Conservation (phyloP, 2,329 filamentous ascomycete genomes). For the Fusarium sp. region DNA sequence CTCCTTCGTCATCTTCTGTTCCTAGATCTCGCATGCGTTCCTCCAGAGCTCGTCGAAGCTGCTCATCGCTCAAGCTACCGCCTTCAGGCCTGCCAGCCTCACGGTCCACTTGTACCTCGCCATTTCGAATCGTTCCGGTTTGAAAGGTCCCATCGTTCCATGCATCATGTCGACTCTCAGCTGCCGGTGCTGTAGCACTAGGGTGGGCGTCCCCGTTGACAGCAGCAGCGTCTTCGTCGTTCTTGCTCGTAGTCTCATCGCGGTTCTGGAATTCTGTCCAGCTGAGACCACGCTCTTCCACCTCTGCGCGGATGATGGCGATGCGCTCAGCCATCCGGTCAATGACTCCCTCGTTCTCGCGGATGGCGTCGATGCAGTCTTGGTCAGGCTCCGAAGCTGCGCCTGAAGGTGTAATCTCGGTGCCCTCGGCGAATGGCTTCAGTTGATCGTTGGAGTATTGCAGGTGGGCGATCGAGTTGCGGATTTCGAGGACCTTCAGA, state of each 20-base stretch:
- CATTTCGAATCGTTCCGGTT: conserved; percentile 67
- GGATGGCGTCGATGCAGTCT: conserved; percentile 80
- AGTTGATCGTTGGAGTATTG: conserved; percentile 81
- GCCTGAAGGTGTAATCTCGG: conserved; percentile 49
- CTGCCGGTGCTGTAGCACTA: not conserved
- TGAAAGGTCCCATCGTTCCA: conserved; percentile 75
- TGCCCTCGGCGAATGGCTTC: conserved; percentile 72
- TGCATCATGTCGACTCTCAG: conserved; percentile 54
- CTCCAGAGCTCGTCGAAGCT: conserved; percentile 68
- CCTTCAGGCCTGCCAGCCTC: conserved; percentile 50
- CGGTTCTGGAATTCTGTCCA: conserved; percentile 69
- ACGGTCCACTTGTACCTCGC: conserved; percentile 61
- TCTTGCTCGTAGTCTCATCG: conserved; percentile 56
- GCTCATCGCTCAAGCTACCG: conserved; percentile 68
- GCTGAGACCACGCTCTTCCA: conserved; percentile 67
- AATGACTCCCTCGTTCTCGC: conserved; percentile 78
- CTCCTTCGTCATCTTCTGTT: conserved; percentile 63
- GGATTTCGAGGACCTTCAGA: conserved; percentile 80
- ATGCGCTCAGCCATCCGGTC: conserved; percentile 75
- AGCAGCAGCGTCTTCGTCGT: conserved; percentile 40
- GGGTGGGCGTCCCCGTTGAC: conserved; percentile 37
- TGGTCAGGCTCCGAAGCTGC: conserved; percentile 62
- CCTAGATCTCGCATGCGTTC: conserved; percentile 64
- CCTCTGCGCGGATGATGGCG: conserved; percentile 72
- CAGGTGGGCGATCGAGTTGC: conserved; percentile 80